Conservation (phyloP, 2,329 filamentous ascomycete species). For the Cercospora zeina region DNA sequence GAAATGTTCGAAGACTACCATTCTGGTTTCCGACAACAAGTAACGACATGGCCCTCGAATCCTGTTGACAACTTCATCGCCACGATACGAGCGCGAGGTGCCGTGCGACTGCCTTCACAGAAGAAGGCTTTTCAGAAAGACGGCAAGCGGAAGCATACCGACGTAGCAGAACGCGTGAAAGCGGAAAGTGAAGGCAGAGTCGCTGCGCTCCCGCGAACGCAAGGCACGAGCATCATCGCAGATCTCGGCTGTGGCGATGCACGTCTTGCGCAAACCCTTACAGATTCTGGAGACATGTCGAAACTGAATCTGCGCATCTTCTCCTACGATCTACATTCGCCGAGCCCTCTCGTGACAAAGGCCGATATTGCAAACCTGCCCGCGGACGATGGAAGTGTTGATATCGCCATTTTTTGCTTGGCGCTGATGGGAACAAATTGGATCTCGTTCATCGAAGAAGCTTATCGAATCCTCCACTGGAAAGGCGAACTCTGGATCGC, state of each 20-base stretch:
- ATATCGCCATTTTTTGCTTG: slow-evolving; percentile 91
- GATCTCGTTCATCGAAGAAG: slow-evolving; percentile 94
- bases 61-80: slow-evolving; percentile 84
- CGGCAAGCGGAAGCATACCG: slow-evolving; percentile 46
- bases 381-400: slow-evolving; percentile 69
- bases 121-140: slow-evolving; percentile 36
- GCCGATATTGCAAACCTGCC: slow-evolving; percentile 88
- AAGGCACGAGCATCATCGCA: slow-evolving; percentile 73
- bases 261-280: slow-evolving; percentile 69
- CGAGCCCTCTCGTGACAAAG: slow-evolving; percentile 73
- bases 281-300: slow-evolving; percentile 55
- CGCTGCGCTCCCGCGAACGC: slow-evolving; percentile 66
- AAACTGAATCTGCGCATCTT: slow-evolving; percentile 72
- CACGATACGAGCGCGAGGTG: slow-evolving; percentile 68
- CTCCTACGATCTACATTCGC: slow-evolving; percentile 83
- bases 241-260: slow-evolving; percentile 95
- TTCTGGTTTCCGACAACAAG: slow-evolving; percentile 91
- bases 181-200: slow-evolving; percentile 32
- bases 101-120: slow-evolving; percentile 45
- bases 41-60: slow-evolving; percentile 94
- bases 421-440: slow-evolving; percentile 99
- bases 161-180: slow-evolving; percentile 28
- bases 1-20: slow-evolving; percentile 97
- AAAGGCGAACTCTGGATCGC: slow-evolving; percentile 96
- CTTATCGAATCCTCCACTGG: slow-evolving; percentile 85